A percentile compares a stretch with the other conserved stretches of the same genome.
phyloP scores from a whole-genome alignment of 2,329 filamentous ascomycete species.

The Laburnicola sp. region DNA sequence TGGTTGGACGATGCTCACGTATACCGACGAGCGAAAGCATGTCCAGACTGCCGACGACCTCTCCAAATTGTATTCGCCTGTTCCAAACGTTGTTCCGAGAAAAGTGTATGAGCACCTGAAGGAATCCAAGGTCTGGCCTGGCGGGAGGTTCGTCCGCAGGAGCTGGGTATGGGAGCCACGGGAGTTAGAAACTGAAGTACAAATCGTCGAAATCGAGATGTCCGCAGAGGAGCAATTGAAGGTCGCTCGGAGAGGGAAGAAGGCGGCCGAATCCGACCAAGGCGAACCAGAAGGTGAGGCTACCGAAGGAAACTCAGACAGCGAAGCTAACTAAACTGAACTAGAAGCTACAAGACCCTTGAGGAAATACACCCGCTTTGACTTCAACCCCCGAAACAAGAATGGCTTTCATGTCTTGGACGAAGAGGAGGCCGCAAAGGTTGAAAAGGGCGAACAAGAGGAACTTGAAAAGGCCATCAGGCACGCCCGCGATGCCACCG shows the following conservation, averaged over 20 bases:
- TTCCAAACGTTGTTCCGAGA: too few relatives aligned
- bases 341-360: background rate
- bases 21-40: slow-evolving; percentile 24
- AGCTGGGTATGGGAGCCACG: slow-evolving; percentile 14
- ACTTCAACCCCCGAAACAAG: background rate
- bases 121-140: slow-evolving; percentile 16
- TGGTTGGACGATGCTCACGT: slow-evolving; percentile 23
- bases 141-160: slow-evolving; percentile 19
- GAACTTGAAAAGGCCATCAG: background rate
- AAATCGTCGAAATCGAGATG: too few relatives aligned
- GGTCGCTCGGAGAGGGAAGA: too few relatives aligned
- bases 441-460: background rate
- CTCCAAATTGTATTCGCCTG: background rate
- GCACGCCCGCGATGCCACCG: background rate
- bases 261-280: too few relatives aligned
- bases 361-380: background rate
- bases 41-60: slow-evolving; percentile 23
- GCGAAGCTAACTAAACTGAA: too few relatives aligned
- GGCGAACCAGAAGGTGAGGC: too few relatives aligned
- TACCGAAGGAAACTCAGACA: too few relatives aligned
- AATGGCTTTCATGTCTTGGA: background rate
- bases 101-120: slow-evolving; percentile 2
- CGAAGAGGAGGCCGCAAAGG: background rate
- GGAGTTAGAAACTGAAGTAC: background rate
- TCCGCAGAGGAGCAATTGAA: too few relatives aligned